Evolutionary conservation across 306 rosid species (phyloP), one percentile per base, ranked within the genome.

Genomic region (Adenanthera pavonina): DNA sequence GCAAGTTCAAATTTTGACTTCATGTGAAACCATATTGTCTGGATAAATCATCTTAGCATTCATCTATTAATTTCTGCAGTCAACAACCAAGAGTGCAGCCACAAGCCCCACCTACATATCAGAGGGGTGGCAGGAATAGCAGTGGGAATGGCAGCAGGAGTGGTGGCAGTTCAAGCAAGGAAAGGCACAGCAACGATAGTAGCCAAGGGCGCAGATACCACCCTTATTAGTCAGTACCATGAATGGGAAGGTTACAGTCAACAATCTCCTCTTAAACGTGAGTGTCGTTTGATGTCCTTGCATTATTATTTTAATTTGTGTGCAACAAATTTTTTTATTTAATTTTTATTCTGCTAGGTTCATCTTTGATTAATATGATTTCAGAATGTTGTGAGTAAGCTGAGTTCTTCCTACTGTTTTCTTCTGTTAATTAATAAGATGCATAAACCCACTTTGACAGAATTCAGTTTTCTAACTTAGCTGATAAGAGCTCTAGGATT

Each of bases 171-270:
- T 89, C 94, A 77, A 87, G 85, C 69, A 88, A 86, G 79, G 97
- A 97, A 76, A 90, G 95, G 82, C 87, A 90, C 69, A 73, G 67
- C 81, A 85, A 89, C 70, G 90, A 83, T 57, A 34, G 89, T 73
- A 89, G 95, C 73, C 89, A 78, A 65, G 99, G 98, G 81, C 94
- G 90, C 70, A 91, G 97, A 83, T 93, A 93, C 77, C 92, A 91
- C 47, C 99, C 99, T 6, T 95, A 95, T 83, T 95, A 89, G 76
- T 49, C 73, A 69, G 64, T 75, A 33, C 62, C 77, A 38, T 75
- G 25, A 60, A 74, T 59, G 56, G 17, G 33, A 68, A 73, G 25
- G 43, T 59, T 46, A 49, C 33, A 20, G 2, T 16, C 20, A 62
- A n/a, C 38, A 61, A 44, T 78, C 33, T 51, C 66, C 64, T 80